Evolutionary conservation across 2,329 filamentous ascomycete genomes (phyloP).

Genomic region (Curvularia eragrostidis): DNA sequence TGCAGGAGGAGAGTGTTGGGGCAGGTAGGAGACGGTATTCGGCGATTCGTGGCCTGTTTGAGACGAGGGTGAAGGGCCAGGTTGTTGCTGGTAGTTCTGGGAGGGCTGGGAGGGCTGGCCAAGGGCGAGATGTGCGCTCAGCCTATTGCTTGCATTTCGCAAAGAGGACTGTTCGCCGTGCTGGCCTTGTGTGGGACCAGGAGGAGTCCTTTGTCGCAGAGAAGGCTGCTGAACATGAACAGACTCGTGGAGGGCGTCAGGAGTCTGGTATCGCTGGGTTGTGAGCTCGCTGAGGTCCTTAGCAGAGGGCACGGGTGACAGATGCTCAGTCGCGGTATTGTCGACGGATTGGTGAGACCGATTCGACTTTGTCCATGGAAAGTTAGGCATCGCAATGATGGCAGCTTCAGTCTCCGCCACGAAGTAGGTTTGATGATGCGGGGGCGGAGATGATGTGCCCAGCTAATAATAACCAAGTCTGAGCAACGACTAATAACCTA

Average conservation of each 20-base stretch:
- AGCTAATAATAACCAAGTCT: constrained; percentile 46
- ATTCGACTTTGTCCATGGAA: constrained; percentile 49
- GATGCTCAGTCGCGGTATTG: constrained; percentile 40
- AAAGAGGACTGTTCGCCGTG: constrained; percentile 36
- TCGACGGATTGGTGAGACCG: constrained; percentile 49
- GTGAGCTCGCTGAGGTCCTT: constrained; percentile 45
- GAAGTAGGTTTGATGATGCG: constrained; percentile 29
- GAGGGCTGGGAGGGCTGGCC: constrained; percentile 34
- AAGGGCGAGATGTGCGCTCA: constrained; percentile 37
- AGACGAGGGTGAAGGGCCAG: constrained; percentile 29
- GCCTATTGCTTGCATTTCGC: constrained; percentile 42
- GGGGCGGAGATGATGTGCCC: constrained; percentile 30
- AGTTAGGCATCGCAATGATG: constrained; percentile 48
- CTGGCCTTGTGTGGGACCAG: constrained; percentile 20
- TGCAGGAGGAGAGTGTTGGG: constrained; percentile 18
- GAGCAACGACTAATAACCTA: constrained; percentile 30
- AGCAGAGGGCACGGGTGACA: constrained; percentile 46
- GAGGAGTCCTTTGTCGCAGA: constrained; percentile 22
- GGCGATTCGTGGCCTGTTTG: constrained; percentile 29
- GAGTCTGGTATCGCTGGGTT: constrained; percentile 34
- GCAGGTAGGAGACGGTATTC: constrained; percentile 36
- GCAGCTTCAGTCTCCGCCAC: constrained; percentile 30
- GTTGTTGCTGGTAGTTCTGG: constrained; percentile 39
- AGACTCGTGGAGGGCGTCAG: constrained; percentile 32
- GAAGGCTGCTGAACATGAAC: constrained; percentile 27